A percentile compares a stretch with the other conserved stretches of the same genome.
These are phyloP conservation scores for Trichomonascaceae sp. DNA, from an alignment of 1,139 yeast genomes.

Conservation along the genomic window DNA sequence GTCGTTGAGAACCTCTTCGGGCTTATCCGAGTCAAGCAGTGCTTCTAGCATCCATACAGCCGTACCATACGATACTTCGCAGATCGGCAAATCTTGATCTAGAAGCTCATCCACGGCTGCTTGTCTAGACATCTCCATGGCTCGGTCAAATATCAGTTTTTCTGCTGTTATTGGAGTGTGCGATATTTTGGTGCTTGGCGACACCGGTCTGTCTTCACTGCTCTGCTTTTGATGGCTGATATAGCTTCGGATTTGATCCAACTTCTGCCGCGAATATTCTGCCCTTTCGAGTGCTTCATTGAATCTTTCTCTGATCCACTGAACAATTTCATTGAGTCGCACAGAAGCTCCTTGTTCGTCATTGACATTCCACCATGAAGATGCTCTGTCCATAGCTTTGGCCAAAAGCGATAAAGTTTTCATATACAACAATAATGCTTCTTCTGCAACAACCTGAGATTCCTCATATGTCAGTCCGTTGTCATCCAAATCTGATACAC, in stretches of 20 bases:
- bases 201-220: neutral
- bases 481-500: slow-evolving; percentile 31
- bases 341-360: slow-evolving; percentile 36
- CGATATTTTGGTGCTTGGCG: neutral
- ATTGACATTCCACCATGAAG: slow-evolving; percentile 77
- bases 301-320: slow-evolving; percentile 86
- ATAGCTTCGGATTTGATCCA: slow-evolving; percentile 13
- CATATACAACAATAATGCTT: slow-evolving; percentile 78
- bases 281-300: slow-evolving; percentile 88
- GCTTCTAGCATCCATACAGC: slow-evolving; percentile 96
- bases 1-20: slow-evolving; percentile 44
- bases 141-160: slow-evolving; percentile 82
- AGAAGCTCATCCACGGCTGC: slow-evolving; percentile 86
- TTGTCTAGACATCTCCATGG: slow-evolving; percentile 82
- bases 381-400: slow-evolving; percentile 76
- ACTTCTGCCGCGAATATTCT: slow-evolving; percentile 54
- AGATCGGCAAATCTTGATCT: slow-evolving; percentile 67
- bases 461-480: slow-evolving; percentile 55
- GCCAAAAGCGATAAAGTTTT: slow-evolving; percentile 78
- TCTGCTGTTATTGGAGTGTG: slow-evolving; percentile 53
- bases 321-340: slow-evolving; percentile 73
- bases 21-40: slow-evolving; percentile 44
- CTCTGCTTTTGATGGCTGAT: neutral
- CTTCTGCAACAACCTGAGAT: slow-evolving; percentile 62
- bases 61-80: slow-evolving; percentile 85